Conservation (phyloP, 371 early-diverging fungal genomes). For the Polyrhizophydium stewartii region DNA sequence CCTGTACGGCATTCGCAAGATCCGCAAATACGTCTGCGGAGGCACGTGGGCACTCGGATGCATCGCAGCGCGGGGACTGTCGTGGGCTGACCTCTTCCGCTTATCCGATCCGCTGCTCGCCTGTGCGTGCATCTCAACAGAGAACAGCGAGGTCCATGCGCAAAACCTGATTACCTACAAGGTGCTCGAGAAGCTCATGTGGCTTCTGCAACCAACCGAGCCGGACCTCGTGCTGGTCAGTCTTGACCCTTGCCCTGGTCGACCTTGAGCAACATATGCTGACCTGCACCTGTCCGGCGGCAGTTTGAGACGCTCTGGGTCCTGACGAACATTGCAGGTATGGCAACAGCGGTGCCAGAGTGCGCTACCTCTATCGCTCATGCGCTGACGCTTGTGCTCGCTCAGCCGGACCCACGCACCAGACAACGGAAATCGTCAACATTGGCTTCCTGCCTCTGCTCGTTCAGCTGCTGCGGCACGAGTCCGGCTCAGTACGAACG, state of each 20-base stretch:
- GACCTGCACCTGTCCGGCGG: too few species aligned
- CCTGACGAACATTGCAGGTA: conserved; percentile 13
- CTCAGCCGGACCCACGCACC: conserved; percentile 8
- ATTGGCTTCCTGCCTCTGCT: conserved; percentile 6
- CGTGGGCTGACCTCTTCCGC: too few species aligned
- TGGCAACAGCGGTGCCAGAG: not conserved
- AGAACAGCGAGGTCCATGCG: conserved; percentile 10
- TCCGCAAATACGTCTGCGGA: conserved; percentile 15
- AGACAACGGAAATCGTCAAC: conserved; percentile 7
- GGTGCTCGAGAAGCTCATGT: conserved; percentile 2
- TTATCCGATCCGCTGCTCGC: too few species aligned
- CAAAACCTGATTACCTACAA: not conserved
- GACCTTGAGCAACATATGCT: too few species aligned
- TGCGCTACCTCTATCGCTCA: not conserved
- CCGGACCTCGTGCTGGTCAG: not conserved
- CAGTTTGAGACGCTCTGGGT: conserved; percentile 18
- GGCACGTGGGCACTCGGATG: too few species aligned
- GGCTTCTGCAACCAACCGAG: not conserved
- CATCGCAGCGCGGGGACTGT: too few species aligned
- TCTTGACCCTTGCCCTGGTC: not conserved
- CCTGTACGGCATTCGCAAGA: conserved; percentile 1
- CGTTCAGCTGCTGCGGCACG: not conserved
- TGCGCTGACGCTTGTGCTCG: not conserved
- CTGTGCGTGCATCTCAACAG: too few species aligned
- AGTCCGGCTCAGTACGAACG: not conserved